Evolutionary conservation across 2,329 filamentous ascomycete genomes (phyloP).

Genomic region (Trichophyton verrucosum): DNA sequence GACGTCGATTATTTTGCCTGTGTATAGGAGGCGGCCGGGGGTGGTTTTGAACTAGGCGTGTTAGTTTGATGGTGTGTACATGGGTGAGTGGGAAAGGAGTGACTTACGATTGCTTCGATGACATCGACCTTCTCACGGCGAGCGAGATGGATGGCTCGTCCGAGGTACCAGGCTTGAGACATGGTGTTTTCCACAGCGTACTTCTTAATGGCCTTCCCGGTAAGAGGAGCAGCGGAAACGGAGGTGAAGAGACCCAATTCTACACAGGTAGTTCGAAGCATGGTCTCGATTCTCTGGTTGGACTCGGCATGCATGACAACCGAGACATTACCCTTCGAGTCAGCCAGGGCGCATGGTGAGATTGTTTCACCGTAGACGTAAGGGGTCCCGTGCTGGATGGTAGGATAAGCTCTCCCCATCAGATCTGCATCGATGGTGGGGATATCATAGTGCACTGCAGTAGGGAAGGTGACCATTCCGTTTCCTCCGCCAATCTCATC

Average conservation of each 20-base stretch:
- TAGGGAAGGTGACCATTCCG: slow-evolving; percentile 30
- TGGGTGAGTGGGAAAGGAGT: not conserved
- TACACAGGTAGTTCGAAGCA: slow-evolving; percentile 16
- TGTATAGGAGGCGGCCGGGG: slow-evolving; percentile 30
- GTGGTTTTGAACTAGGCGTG: slow-evolving; percentile 18
- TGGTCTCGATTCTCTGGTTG: slow-evolving; percentile 15
- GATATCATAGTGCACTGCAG: slow-evolving; percentile 28
- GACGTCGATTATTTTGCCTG: slow-evolving; percentile 35
- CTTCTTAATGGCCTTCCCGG: slow-evolving; percentile 16
- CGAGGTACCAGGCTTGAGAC: slow-evolving; percentile 20
- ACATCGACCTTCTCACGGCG: slow-evolving; percentile 21
- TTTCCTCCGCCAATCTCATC: slow-evolving; percentile 29
- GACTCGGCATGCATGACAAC: slow-evolving; percentile 12
- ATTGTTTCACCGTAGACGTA: slow-evolving; percentile 32
- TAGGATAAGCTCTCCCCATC: slow-evolving; percentile 26
- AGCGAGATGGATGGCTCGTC: slow-evolving; percentile 18
- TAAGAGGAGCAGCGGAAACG: slow-evolving; percentile 14
- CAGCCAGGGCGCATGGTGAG: slow-evolving; percentile 25
- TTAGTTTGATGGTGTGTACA: not conserved
- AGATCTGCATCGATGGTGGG: slow-evolving; percentile 37
- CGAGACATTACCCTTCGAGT: slow-evolving; percentile 32
- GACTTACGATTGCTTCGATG: slow-evolving; percentile 32
- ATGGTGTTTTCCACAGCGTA: slow-evolving; percentile 20
- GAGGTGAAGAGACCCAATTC: slow-evolving; percentile 17
- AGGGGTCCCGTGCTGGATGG: slow-evolving; percentile 22